Base-by-base conservation (phyloP, 2,329 filamentous ascomycete species). In the Colletotrichum higginsianum region DNA sequence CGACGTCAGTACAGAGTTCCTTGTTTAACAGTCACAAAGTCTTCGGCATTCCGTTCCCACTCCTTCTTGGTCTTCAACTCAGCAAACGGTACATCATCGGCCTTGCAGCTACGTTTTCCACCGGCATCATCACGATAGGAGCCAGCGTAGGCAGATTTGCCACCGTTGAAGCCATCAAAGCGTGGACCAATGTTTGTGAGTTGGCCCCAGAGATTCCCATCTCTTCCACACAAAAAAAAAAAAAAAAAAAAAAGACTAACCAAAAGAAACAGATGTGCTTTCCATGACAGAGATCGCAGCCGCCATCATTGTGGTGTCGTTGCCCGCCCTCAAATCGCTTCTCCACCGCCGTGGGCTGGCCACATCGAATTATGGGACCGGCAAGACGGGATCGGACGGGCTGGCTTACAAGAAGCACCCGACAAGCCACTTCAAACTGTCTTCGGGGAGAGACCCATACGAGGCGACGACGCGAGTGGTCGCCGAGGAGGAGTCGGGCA, bases 151-250 rank as follows among this genome's bases (percentile, higher is more conserved):
- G 72, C 11, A 71, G 76, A 9, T 77, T 77, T 26, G 66, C 62
- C 7, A 76, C 75, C 1, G 72, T 75, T 18, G 64, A 74, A 44
- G 64, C 66, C 30, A 75, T 75, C 42, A 67, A 73, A 44, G 66
- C 64, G 21, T 75, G 74, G 74, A 73, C 74, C 13, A 75, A 75
- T 35, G 74, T 75, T 47, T 75, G 74, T 75, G 56, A 55, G 74
- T 75, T 58, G 16, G 6, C 64, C 11, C 13, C 44, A 4, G 30
- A 11, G 5, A 12, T 4, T 3, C 3, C 13, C 3, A 3, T 23
- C 2, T 26, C 18, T 26, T 4, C 7, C 26, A n/a, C n/a, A n/a
- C n/a, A 30, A 30, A 30, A 30, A 8, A 8, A 30, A 7, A 7
- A 30, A 30, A 7, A 30, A 30, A 7, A 30, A 30, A 4, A 23